phyloP scores from a whole-genome alignment of 768 basidiomycete species.

The Pleurotus ostreatus region DNA sequence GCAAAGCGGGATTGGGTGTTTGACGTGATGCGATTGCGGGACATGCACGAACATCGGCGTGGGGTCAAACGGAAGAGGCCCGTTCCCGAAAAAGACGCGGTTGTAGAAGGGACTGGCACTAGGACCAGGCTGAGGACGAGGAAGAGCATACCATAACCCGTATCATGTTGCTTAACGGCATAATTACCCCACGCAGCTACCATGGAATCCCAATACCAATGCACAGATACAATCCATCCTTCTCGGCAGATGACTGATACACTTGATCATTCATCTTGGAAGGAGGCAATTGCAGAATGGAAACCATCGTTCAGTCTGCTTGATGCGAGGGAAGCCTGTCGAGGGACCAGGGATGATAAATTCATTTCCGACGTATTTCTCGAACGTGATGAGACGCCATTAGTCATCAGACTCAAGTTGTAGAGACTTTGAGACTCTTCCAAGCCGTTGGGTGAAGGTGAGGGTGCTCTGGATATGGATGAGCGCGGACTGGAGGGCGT shows the following conservation, averaged over 20 bases:
- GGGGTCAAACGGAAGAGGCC: background rate
- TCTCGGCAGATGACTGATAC: too few relatives aligned
- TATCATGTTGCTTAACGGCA: background rate
- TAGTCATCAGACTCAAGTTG: conserved; percentile 14
- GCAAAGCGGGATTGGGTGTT: conserved; percentile 67
- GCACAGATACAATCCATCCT: background rate
- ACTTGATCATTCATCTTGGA: conserved; percentile 5
- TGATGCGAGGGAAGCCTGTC: conserved; percentile 19
- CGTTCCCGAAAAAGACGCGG: background rate
- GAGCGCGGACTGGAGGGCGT: conserved; percentile 35
- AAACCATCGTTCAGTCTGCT: background rate
- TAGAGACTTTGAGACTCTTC: conserved; percentile 29
- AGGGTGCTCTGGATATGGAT: conserved; percentile 42
- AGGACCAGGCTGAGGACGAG: background rate
- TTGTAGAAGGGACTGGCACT: background rate
- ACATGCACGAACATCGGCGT: conserved; percentile 16
- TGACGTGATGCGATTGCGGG: conserved; percentile 48
- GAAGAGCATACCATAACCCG: background rate
- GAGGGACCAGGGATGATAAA: conserved; percentile 48
- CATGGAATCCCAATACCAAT: background rate
- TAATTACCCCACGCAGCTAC: background rate
- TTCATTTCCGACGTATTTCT: conserved; percentile 66
- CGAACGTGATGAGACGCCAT: conserved; percentile 50
- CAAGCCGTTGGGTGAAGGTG: conserved; percentile 35
- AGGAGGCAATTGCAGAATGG: background rate